Conservation (phyloP, 257 asterid species). For the Coffea eugenioides region DNA sequence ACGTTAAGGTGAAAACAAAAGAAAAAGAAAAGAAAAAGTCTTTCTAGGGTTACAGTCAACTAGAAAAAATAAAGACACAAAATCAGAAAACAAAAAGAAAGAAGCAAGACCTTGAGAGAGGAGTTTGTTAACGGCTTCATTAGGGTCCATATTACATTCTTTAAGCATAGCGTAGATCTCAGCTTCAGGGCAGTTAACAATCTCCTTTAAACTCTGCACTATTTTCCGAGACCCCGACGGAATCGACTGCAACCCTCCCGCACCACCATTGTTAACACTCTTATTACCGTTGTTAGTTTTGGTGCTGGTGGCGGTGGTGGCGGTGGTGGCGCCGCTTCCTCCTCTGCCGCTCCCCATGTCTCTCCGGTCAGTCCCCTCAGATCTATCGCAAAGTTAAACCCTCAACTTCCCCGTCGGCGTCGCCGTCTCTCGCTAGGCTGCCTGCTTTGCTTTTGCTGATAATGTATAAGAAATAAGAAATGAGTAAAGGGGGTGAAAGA, state of each 20-base stretch:
- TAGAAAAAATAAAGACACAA: background rate
- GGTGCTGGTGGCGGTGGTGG: background rate
- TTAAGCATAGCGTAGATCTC: conserved; percentile 93
- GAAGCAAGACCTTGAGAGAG: conserved; percentile 68
- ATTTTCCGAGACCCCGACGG: conserved; percentile 71
- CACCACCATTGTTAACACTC: conserved; percentile 14
- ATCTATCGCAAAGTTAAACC: conserved; percentile 14
- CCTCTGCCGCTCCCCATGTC: conserved; percentile 24
- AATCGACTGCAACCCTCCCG: conserved; percentile 45
- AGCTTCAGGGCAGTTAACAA: conserved; percentile 70
- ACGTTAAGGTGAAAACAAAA: background rate
- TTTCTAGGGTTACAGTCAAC: conserved; percentile 21
- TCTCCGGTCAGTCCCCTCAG: conserved; percentile 1
- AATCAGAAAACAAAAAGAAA: background rate
- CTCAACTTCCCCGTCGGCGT: background rate
- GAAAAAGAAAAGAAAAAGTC: background rate
- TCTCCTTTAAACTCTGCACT: conserved; percentile 88
- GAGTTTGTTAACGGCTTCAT: conserved; percentile 78
- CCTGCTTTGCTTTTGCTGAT: background rate
- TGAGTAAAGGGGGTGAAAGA: conserved; percentile 8
- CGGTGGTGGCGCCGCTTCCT: conserved; percentile 11
- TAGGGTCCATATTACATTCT: conserved; percentile 96
- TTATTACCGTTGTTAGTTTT: too few relatives aligned
- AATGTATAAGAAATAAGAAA: background rate
- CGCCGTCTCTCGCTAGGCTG: background rate